Evolutionary conservation across 2,329 filamentous ascomycete genomes (phyloP), one percentile per base, ranked within the genome.

Genomic region (Aureobasidium lini): DNA sequence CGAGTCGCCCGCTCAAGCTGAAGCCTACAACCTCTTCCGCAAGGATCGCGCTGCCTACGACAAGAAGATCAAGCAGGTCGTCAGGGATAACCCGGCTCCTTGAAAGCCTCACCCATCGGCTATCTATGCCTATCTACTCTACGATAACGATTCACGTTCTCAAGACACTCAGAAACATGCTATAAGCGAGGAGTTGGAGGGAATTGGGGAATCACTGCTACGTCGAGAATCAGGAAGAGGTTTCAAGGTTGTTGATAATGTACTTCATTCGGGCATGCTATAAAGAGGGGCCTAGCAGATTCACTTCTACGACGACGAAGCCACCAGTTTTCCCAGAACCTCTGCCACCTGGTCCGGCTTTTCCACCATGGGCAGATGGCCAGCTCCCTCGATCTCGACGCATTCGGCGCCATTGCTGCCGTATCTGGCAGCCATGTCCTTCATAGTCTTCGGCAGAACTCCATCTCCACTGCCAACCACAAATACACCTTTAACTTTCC

Each of bases 1-100:
- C 3, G 94, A 99, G 53, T 96, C 91, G 1, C 94, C 94, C 0
- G 94, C 94, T 0, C 94, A 99, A 74, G 93, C 94, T 2, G 94
- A 99, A 66, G 95, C 94, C 0, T 99, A 97, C 77, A 96, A 96
- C 68, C 80, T 99, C 10, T 97, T 90, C 74, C 96, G 95, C 80
- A 91, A 91, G 72, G 93, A 99, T 70, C 82, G 85, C 44, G 76
- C 75, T 16, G 91, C 93, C 60, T 99, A 99, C 70, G 92, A 97
- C 76, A 88, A 86, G 73, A 88, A 92, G 64, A 86, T 99, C 63
- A 86, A 84, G 70, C 85, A 89, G 62, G 86, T 96, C 18, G 94
- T 99, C 60, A 87, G 84, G 67, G 91, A 96, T 65, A 96, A 97
- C 73, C 90, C 89, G 13, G 86, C 89, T 50, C 87, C 87, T 57